Percentiles rank a stretch among this genome's conserved stretches.
Conservation (phyloP, 345 rosid species). For the Nephelium lappaceum region DNA sequence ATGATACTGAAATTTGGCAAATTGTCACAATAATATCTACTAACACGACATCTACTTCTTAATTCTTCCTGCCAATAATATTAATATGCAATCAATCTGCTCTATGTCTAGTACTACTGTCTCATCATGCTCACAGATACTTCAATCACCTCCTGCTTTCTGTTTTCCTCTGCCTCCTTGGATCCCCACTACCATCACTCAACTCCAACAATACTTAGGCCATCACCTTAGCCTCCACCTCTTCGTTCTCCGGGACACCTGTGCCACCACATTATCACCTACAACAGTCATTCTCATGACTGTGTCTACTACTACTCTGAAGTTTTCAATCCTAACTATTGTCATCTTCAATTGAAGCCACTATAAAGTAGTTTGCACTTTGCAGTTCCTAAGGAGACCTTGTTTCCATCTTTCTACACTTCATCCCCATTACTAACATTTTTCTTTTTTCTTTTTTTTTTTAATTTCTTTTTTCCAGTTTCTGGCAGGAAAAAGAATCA, state of each 20-base stretch:
- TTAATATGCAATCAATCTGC: not conserved
- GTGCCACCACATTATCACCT: not conserved
- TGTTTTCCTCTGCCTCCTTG: too few relatives aligned
- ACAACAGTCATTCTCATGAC: not conserved
- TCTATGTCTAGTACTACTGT: not conserved
- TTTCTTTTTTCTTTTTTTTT: too few relatives aligned
- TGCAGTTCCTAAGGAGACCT: not conserved
- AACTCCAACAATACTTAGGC: not conserved
- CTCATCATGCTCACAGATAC: not conserved
- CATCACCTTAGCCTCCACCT: not conserved
- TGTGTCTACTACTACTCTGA: not conserved
- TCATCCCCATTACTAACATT: too few relatives aligned
- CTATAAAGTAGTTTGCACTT: not conserved
- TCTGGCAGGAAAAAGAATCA: too few relatives aligned
- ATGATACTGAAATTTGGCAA: not conserved
- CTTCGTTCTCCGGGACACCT: not conserved
- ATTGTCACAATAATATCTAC: not conserved
- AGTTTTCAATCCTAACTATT: not conserved
- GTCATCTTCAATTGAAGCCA: not conserved
- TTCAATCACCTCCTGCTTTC: too few relatives aligned
- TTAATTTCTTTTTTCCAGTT: too few relatives aligned
- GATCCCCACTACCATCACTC: not conserved
- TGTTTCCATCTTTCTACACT: not conserved
- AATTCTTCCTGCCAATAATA: not conserved
- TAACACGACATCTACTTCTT: not conserved